phyloP scores from a whole-genome alignment of 192 early-diverging fungal species.

The Phlyctochytrium bullatum region DNA sequence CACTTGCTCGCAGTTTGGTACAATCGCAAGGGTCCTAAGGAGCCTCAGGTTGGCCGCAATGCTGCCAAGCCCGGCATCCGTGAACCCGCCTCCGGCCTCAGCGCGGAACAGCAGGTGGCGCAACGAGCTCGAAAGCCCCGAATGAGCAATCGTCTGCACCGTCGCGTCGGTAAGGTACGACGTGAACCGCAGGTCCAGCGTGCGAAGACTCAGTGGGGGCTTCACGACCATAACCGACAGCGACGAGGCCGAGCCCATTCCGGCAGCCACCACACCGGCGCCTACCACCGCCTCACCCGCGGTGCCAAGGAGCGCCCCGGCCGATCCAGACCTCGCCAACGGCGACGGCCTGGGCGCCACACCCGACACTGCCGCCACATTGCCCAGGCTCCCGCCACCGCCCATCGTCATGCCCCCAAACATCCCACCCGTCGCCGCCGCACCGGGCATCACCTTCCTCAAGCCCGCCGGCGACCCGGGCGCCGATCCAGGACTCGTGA shows the following conservation, averaged over 20 bases:
- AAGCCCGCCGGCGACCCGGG: too few species aligned
- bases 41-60: neutral
- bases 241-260: neutral
- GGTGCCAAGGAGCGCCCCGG: neutral
- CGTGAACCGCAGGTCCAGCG: constrained; percentile 4
- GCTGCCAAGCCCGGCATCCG: neutral
- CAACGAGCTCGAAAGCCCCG: neutral
- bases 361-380: neutral
- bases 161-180: neutral
- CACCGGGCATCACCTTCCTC: too few species aligned
- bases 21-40: neutral
- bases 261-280: neutral
- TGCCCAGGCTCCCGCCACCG: too few species aligned
- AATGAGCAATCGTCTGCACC: neutral
- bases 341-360: neutral
- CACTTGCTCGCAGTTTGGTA: neutral
- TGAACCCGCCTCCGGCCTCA: neutral
- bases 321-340: neutral
- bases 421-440: too few species aligned
- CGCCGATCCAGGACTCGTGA: too few species aligned
- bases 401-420: too few species aligned
- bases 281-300: neutral
- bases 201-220: neutral
- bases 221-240: neutral
- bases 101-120: neutral